Evolutionary conservation across 148 eudicot species (phyloP), one percentile per base, ranked within the genome.

Genomic region (Talinum fruticosum): DNA sequence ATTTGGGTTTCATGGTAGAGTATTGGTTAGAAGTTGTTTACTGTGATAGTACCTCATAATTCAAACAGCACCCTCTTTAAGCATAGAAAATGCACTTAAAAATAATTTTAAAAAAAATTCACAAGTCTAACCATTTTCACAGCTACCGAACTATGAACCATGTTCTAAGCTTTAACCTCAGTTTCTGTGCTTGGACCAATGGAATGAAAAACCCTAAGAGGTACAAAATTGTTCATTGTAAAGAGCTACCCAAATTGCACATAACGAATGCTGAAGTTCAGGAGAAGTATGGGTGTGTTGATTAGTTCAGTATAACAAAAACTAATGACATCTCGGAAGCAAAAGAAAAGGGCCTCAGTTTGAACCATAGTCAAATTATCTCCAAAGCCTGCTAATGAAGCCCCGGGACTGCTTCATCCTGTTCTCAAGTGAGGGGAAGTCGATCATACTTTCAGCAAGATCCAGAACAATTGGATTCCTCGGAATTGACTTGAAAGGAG

Each of bases 391-490:
- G 80, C 91, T 86, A 7, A 92, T 75, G 75, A 93, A 86, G 38
- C 94, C 93, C 81, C 89, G 88, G 2, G 91, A 92, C 69, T 91
- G 91, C 92, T 91, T 96, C 92, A 87, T 88, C 85, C 93, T 86
- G 81, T 80, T 85, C 59, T 90, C 99, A 38, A 96, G 89, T 15
- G 99, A 85, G 24, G 97, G 99, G 88, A 91, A 96, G 13, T 92
- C 96, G 10, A 95, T 88, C 72, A 81, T 33, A 73, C 87, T 88
- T 75, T 86, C 84, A 49, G 94, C 99, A 75, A 94, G 96, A 85
- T 95, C 99, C 76, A 89, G 76, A 67, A 91, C 90, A 24, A 95
- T 88, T 30, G 97, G 96, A 78, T 89, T 90, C 76, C 96, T 88
- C 24, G 94, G 87, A 59, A 91, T 80, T 72, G 96, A 84, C 80